Conservation (phyloP, 2,329 filamentous ascomycete genomes). For the Fusarium tanahbumbuense region DNA sequence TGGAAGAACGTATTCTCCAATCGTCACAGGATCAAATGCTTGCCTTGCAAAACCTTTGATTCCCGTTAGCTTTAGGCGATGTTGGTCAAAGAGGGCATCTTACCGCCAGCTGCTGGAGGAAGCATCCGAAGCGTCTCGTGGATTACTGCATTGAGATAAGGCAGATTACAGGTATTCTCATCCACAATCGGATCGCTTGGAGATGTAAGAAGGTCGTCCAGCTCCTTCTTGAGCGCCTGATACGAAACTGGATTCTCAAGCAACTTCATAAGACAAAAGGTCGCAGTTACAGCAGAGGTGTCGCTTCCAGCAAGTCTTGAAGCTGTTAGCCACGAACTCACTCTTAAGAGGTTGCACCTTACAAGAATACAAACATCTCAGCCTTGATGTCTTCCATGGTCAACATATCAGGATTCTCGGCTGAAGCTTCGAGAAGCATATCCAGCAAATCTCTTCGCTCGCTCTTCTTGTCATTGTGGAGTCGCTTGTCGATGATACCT, state of each 20-base stretch:
- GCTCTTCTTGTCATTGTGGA: background rate
- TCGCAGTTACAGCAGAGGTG: background rate
- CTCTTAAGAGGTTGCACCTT: background rate
- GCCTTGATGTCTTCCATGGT: background rate
- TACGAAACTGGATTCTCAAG: background rate
- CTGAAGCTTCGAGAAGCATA: constrained; percentile 1
- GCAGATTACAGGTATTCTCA: background rate
- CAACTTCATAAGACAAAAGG: background rate
- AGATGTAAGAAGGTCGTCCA: background rate
- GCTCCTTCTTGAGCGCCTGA: background rate
- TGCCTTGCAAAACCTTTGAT: background rate
- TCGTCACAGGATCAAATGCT: background rate
- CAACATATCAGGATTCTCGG: background rate
- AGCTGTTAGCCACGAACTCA: background rate
- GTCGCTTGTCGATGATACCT: background rate
- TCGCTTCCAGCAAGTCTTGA: background rate
- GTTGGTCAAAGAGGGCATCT: background rate
- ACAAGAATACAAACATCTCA: background rate
- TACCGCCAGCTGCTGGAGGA: background rate
- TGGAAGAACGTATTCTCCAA: background rate
- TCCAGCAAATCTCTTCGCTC: background rate
- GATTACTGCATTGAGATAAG: background rate
- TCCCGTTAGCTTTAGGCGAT: accelerated
- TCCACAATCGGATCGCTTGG: background rate
- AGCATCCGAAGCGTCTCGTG: background rate